A percentile compares a stretch with the other conserved stretches of the same genome.
These are phyloP conservation scores for Plantago ovata DNA, from an alignment of 257 asterid genomes.

Conservation along the genomic window DNA sequence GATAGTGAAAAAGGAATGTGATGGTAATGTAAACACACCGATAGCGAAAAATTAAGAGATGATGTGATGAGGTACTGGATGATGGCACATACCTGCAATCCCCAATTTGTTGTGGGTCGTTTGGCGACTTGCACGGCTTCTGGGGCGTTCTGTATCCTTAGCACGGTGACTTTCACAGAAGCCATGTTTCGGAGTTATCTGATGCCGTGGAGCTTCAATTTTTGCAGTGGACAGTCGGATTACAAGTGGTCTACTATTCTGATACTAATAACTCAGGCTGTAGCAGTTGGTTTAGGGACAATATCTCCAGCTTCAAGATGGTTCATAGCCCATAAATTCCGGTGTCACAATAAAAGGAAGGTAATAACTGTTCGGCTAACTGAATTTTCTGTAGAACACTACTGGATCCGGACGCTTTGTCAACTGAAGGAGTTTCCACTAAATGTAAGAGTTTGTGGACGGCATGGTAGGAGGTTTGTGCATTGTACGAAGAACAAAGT, in stretches of 20 bases:
- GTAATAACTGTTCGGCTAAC: constrained; percentile 11
- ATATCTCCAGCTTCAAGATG: constrained; percentile 74
- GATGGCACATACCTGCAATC: constrained; percentile 85
- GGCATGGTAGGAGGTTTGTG: constrained; percentile 37
- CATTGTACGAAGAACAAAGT: constrained; percentile 35
- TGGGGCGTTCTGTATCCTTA: constrained; percentile 64
- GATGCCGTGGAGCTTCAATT: constrained; percentile 44
- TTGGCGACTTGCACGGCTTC: constrained; percentile 71
- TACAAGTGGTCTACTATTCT: constrained; percentile 66
- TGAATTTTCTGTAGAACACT: constrained; percentile 41
- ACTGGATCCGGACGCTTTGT: constrained; percentile 48
- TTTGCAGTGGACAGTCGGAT: constrained; percentile 69
- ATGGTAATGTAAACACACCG: constrained; percentile 19
- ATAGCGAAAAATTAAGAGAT: constrained; percentile 34
- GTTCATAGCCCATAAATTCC: constrained; percentile 47
- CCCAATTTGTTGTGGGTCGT: constrained; percentile 70
- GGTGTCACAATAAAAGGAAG: constrained; percentile 45
- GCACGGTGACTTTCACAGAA: constrained; percentile 44
- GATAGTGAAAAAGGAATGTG: constrained; percentile 36
- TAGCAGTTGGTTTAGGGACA: constrained; percentile 58
- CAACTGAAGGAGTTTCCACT: constrained; percentile 54
- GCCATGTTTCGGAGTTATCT: constrained; percentile 52
- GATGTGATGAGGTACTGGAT: constrained; percentile 70
- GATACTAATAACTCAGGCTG: constrained; percentile 49
- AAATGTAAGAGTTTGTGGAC: constrained; percentile 34